Conservation (phyloP, 225 moss, liverwort and hornwort species). For the Lunularia cruciata region DNA sequence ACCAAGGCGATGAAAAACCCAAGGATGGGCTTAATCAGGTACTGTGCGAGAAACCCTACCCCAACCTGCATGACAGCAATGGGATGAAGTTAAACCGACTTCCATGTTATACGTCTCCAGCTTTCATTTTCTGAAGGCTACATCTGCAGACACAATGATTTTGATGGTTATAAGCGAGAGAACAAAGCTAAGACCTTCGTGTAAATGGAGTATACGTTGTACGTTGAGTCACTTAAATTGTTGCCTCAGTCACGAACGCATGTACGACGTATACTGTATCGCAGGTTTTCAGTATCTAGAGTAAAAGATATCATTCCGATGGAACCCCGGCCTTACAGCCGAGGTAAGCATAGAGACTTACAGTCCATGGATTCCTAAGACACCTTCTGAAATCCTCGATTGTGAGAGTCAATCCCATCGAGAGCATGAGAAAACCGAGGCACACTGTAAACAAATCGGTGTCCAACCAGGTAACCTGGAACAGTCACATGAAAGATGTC, state of each 20-base stretch:
- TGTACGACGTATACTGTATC: too few species aligned
- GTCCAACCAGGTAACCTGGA: constrained; percentile 91
- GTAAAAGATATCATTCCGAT: too few species aligned
- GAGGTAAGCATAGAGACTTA: too few species aligned
- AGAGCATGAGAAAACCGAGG: constrained; percentile 90
- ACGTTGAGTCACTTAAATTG: too few species aligned
- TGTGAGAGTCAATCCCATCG: constrained; percentile 95
- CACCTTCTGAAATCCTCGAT: constrained; percentile 89
- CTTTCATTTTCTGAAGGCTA: not conserved
- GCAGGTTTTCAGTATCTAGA: too few species aligned
- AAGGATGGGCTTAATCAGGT: constrained; percentile 76
- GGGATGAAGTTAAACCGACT: not conserved
- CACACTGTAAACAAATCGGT: constrained; percentile 85
- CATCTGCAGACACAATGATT: too few species aligned
- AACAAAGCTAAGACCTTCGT: too few species aligned
- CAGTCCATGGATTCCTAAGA: constrained; percentile 94
- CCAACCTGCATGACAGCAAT: constrained; percentile 48
- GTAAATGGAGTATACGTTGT: too few species aligned
- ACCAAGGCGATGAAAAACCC: constrained; percentile 83
- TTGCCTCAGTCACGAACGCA: too few species aligned
- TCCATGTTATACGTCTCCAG: too few species aligned
- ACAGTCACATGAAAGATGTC: not conserved
- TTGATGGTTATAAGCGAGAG: too few species aligned
- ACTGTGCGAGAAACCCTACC: constrained; percentile 95
- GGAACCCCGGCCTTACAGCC: too few species aligned